These are phyloP conservation scores for Ceratocystis papillata DNA, from an alignment of 2,329 filamentous ascomycete genomes.

Conservation along the genomic window DNA sequence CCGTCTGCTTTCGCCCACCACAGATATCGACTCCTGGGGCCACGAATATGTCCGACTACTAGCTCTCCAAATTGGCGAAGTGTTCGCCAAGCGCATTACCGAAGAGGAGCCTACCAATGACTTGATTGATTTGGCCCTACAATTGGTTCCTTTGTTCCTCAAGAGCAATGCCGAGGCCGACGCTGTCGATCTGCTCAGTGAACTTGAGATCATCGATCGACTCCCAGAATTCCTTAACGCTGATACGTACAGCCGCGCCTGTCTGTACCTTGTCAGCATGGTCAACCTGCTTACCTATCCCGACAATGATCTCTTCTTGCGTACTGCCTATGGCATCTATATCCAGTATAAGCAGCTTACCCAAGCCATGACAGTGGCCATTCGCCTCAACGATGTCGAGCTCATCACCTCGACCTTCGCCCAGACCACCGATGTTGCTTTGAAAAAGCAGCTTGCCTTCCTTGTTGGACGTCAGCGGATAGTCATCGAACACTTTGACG, in stretches of 20 bases:
- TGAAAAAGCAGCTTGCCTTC: slow-evolving; percentile 92
- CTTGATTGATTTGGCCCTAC: slow-evolving; percentile 69
- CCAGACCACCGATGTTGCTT: slow-evolving; percentile 63
- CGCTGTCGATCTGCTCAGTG: slow-evolving; percentile 91
- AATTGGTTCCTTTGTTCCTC: slow-evolving; percentile 85
- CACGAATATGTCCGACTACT: slow-evolving; percentile 97
- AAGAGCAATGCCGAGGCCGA: slow-evolving; percentile 97
- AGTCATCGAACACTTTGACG: slow-evolving; percentile 55
- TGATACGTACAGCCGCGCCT: slow-evolving; percentile 85
- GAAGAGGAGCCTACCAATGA: slow-evolving; percentile 77
- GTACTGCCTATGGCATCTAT: slow-evolving; percentile 88
- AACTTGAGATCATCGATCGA: slow-evolving; percentile 92
- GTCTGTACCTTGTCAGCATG: slow-evolving; percentile 98
- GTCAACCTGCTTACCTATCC: slow-evolving; percentile 95
- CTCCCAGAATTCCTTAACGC: slow-evolving; percentile 84
- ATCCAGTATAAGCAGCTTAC: slow-evolving; percentile 84
- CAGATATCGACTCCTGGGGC: slow-evolving; percentile 93
- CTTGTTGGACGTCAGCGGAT: slow-evolving; percentile 86
- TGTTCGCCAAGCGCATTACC: slow-evolving; percentile 77
- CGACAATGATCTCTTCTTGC: slow-evolving; percentile 91
- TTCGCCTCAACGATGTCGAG: slow-evolving; percentile 76
- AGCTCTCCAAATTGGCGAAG: slow-evolving; percentile 88
- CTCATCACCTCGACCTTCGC: slow-evolving; percentile 76
- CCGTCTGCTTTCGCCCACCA: slow-evolving; percentile 74
- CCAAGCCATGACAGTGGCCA: slow-evolving; percentile 88